Evolutionary conservation across 257 asterid species (phyloP), one percentile per base, ranked within the genome.

Genomic region (Nicotiana undulata): DNA sequence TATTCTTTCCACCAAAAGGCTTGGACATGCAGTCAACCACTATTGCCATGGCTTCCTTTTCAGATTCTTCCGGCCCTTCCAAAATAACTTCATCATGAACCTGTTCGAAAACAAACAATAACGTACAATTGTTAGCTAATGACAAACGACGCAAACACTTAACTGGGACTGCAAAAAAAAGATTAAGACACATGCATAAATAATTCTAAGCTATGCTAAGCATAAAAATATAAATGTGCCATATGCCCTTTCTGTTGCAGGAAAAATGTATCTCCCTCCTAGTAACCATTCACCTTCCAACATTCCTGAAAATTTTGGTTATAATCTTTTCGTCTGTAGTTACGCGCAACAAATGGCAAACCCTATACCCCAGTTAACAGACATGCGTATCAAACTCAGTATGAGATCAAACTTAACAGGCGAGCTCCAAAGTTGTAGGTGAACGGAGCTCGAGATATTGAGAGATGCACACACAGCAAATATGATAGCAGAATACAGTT

Each of bases 11-110:
- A 53, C 90, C 84, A 77, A 95, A 95, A 34, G 99, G 99, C 79
- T 87, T 86, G 29, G 94, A 84, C 98, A 95, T 95, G 92, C 99
- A 93, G 61, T 93, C 85, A 2, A 95, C 96, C 83, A 95, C 99
- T 66, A 93, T 88, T 28, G 88, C 96, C 86, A 91, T 93, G 63
- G 99, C 98, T 79, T 84, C 90, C 88, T 91, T 97, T 3, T 92
- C 91, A 29, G 96, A 93, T 83, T 93, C 98, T 9, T 87, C 86
- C 0, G 99, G 98, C 70, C 99, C 99, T 88, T 95, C 99, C 55
- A 93, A 87, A 82, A 95, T 93, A 63, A 94, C 97, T 87, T 94
- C 97, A 59, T 94, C 98, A 3, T 94, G 98, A 77, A 94, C 92
- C 97, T 94, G 89, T 84, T 84, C 44, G 80, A 75, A 58, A n/a